Percentiles rank a stretch among this genome's conserved stretches.
Conservation (phyloP, 1,284 basidiomycete species). For the Wolfiporia cocos region DNA sequence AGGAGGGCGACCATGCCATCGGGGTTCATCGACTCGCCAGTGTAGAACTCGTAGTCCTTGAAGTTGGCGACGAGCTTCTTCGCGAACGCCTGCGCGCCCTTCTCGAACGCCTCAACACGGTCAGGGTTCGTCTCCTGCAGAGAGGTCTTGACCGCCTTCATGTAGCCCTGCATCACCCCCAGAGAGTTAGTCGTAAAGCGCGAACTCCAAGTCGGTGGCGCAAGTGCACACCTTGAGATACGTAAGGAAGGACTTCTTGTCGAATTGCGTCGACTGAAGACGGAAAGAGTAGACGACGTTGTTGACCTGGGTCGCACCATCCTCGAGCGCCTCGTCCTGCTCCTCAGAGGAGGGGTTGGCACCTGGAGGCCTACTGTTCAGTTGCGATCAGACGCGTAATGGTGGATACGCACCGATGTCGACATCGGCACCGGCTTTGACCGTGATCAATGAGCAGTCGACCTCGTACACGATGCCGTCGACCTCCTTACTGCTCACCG, state of each 20-base stretch:
- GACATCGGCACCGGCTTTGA: slow-evolving; percentile 79
- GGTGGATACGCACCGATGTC: slow-evolving; percentile 72
- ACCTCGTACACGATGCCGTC: slow-evolving; percentile 91
- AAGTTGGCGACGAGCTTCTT: slow-evolving; percentile 92
- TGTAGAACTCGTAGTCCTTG: slow-evolving; percentile 90
- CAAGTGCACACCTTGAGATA: slow-evolving; percentile 73
- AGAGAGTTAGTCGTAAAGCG: not conserved
- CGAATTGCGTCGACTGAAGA: slow-evolving; percentile 79
- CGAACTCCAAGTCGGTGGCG: slow-evolving; percentile 4
- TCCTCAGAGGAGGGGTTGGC: slow-evolving; percentile 94
- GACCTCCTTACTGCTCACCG: slow-evolving; percentile 59
- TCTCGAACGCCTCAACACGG: slow-evolving; percentile 79
- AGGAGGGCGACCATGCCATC: slow-evolving; percentile 90
- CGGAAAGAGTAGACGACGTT: slow-evolving; percentile 94
- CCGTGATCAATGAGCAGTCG: slow-evolving; percentile 69
- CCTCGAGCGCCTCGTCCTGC: slow-evolving; percentile 76
- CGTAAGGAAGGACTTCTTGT: slow-evolving; percentile 86
- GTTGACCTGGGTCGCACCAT: slow-evolving; percentile 77
- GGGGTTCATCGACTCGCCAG: slow-evolving; percentile 81
- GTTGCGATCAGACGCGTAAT: no score
- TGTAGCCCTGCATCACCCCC: slow-evolving; percentile 48
- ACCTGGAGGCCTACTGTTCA: slow-evolving; percentile 52
- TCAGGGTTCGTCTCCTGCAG: slow-evolving; percentile 60
- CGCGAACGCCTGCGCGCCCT: slow-evolving; percentile 68
- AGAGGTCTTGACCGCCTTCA: slow-evolving; percentile 73